phyloP scores from a whole-genome alignment of 257 asterid species.

The Rhazya stricta region DNA sequence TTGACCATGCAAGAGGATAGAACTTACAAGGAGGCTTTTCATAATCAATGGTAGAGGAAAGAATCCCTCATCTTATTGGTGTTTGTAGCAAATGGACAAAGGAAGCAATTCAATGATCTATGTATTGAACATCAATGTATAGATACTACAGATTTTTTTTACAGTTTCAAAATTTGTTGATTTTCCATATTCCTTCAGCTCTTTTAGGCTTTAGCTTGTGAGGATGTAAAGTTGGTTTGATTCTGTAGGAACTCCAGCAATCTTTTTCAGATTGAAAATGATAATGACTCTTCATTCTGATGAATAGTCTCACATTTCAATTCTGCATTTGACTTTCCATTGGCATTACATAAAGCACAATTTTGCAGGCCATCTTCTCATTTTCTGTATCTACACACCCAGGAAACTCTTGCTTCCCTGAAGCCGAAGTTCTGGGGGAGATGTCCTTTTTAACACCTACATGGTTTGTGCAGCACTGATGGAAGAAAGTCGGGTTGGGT shows the following conservation, averaged over 20 bases:
- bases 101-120: background rate
- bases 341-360: background rate
- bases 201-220: constrained; percentile 1
- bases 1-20: constrained; percentile 50
- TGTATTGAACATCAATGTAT: background rate
- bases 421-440: background rate
- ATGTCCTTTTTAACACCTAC: background rate
- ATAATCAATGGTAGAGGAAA: constrained; percentile 70
- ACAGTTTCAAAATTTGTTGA: background rate
- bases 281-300: background rate
- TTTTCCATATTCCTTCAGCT: background rate
- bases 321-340: background rate
- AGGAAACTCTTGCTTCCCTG: background rate
- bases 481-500: too few relatives aligned
- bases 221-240: constrained; percentile 11
- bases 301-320: constrained; percentile 3
- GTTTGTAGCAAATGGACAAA: constrained; percentile 8
- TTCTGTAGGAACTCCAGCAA: background rate
- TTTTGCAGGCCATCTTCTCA: background rate
- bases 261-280: background rate
- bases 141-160: background rate
- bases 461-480: background rate
- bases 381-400: background rate
- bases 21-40: constrained; percentile 72
- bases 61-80: background rate